phyloP scores from a whole-genome alignment of 371 early-diverging fungal species.

The Saksenaea vasiformis region DNA sequence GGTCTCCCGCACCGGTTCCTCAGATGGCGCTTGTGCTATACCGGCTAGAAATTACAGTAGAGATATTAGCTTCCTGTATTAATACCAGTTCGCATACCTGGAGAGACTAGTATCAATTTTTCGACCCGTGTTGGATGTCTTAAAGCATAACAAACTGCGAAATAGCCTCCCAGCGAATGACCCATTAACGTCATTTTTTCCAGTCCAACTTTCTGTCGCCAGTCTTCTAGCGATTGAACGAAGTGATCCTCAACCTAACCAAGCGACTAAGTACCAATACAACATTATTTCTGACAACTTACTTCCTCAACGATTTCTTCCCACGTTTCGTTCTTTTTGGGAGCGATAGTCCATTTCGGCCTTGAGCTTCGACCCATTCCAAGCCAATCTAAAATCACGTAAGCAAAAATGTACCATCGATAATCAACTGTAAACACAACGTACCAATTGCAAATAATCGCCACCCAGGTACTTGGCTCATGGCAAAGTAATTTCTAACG shows the following conservation, averaged over 20 bases:
- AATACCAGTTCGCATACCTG: constrained; percentile 49
- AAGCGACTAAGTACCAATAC: constrained; percentile 26
- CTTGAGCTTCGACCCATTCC: constrained; percentile 88
- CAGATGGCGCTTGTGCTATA: constrained; percentile 53
- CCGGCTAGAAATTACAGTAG: constrained; percentile 42
- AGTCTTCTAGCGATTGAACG: constrained; percentile 88
- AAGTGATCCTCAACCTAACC: constrained; percentile 81
- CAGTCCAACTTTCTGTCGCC: constrained; percentile 79
- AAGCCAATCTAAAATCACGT: constrained; percentile 70
- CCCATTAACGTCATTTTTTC: constrained; percentile 85
- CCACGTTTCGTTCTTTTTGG: constrained; percentile 39
- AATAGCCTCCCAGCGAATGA: constrained; percentile 89
- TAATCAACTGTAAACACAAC: background rate
- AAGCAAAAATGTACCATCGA: background rate
- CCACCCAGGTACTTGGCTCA: constrained; percentile 69
- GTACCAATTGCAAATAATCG: constrained; percentile 72
- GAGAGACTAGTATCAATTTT: constrained; percentile 87
- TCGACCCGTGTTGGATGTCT: constrained; percentile 89
- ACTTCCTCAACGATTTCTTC: constrained; percentile 51
- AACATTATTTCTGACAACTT: constrained; percentile 9
- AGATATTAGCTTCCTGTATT: background rate
- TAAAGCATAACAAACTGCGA: constrained; percentile 83
- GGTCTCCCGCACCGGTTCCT: constrained; percentile 18
- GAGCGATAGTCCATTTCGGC: constrained; percentile 60
- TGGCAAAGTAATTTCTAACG: constrained; percentile 66